Conservation (phyloP, 129 eudicot species). For the Artemisia argyi region DNA sequence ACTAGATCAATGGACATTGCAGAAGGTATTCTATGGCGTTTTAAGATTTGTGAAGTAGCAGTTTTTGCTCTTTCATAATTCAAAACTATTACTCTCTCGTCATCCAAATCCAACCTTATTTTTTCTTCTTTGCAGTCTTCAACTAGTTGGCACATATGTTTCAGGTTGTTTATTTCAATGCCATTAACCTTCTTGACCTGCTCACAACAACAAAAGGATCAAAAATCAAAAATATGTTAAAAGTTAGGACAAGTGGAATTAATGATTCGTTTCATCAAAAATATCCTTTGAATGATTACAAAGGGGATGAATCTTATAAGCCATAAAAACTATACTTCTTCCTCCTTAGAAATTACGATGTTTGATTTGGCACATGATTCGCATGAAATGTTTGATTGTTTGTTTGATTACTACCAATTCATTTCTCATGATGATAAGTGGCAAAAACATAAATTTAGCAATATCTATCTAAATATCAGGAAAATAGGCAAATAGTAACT, state of each 20-base stretch:
- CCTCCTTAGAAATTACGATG: neutral
- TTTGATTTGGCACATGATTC: neutral
- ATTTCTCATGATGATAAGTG: conserved; percentile 9
- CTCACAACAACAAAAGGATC: conserved; percentile 21
- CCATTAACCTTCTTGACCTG: conserved; percentile 92
- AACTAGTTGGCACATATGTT: conserved; percentile 70
- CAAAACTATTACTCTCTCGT: conserved; percentile 81
- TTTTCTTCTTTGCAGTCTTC: conserved; percentile 56
- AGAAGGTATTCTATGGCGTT: conserved; percentile 92
- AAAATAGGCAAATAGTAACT: neutral
- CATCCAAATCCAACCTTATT: conserved; percentile 89
- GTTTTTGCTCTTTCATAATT: conserved; percentile 64
- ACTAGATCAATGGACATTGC: conserved; percentile 66
- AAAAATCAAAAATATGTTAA: neutral
- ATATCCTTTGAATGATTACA: neutral
- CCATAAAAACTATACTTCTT: neutral
- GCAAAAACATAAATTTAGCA: neutral
- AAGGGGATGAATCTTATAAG: neutral
- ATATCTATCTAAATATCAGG: neutral
- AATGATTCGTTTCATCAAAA: neutral
- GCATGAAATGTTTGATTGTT: neutral
- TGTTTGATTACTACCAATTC: neutral
- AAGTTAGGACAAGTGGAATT: neutral
- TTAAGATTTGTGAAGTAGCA: conserved; percentile 85
- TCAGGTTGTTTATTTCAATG: conserved; percentile 68